Base-by-base conservation (phyloP, 345 rosid species). In the Firmiana major region DNA sequence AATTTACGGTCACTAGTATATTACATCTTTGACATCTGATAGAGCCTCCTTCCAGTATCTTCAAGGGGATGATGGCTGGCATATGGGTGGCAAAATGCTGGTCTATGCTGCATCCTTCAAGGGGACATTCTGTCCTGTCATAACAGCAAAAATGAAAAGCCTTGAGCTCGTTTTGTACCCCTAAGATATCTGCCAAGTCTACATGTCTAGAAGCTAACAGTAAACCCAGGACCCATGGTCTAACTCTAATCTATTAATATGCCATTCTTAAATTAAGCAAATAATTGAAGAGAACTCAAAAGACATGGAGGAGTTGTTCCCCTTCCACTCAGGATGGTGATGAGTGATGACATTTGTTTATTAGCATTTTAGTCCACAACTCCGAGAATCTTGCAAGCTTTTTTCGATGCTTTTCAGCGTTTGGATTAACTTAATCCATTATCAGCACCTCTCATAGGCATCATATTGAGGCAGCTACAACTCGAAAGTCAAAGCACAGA, bases 391-490 rank as follows among this genome's bases (percentile, higher is more conserved):
- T 34, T 63, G 34, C 34, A 31, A 62, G 71, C 77, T 62, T 60
- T 75, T 75, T 21, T 31, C 28, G 48, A 75, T 63, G 71, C 71
- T 75, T 49, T 63, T 63, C 62, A 48, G 71, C 71, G 4, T 28
- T 63, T 62, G 71, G 60, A 48, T 75, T 75, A 48, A 28, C 63
- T 63, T 75, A 48, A 75, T 63, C 77, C 54, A 42, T 13, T 59
- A 17, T 24, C 1, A 40, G 15, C 60, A 42, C 21, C 67, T 74
- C 42, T 24, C 0, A 3, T 42, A 6, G 59, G 26, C 12, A 49
- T 28, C 73, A 3, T 48, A 12, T 9, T 21, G 6, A 17, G 7
- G 45, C 59, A 34, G 17, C 4, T 21, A 38, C 60, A 55, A 55
- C 59, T 54, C 58, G n/a, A 54, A 19, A n/a, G 40, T 36, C 40